These are phyloP conservation scores for Adansonia gregorii DNA, from an alignment of 441 rosid genomes.

Conservation along the genomic window DNA sequence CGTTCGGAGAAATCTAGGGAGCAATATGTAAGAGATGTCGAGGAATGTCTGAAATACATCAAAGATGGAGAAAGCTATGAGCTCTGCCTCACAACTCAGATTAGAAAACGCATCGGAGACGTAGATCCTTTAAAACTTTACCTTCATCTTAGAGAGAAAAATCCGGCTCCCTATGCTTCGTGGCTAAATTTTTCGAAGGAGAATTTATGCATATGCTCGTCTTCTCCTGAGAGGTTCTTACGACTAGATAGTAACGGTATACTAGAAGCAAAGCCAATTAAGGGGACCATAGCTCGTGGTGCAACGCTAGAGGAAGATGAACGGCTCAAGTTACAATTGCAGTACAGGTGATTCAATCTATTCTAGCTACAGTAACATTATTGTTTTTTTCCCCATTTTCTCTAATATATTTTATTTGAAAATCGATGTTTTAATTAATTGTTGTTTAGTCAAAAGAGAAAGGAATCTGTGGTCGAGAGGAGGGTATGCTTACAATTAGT, in stretches of 20 bases:
- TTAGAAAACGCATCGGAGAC: slow-evolving; percentile 53
- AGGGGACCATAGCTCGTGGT: slow-evolving; percentile 90
- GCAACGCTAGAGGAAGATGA: slow-evolving; percentile 69
- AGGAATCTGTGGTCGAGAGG: slow-evolving; percentile 13
- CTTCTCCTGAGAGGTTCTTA: slow-evolving; percentile 96
- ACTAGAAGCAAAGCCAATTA: slow-evolving; percentile 89
- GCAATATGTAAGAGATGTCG: slow-evolving; percentile 70
- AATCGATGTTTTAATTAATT: not conserved
- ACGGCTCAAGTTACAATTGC: slow-evolving; percentile 63
- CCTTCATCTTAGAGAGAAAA: slow-evolving; percentile 77
- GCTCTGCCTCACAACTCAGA: slow-evolving; percentile 89
- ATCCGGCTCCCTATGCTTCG: slow-evolving; percentile 95
- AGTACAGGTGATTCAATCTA: slow-evolving; percentile 61
- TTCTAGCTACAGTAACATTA: slow-evolving; percentile 3
- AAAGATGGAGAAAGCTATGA: slow-evolving; percentile 99
- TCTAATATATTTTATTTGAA: slow-evolving; percentile 1
- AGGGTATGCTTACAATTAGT: not conserved
- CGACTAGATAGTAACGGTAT: slow-evolving; percentile 66
- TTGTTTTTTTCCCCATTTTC: not conserved
- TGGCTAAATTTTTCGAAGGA: slow-evolving; percentile 88
- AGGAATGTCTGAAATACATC: slow-evolving; percentile 69
- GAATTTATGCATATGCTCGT: slow-evolving; percentile 72
- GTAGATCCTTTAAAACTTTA: slow-evolving; percentile 78
- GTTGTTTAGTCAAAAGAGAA: not conserved
- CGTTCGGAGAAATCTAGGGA: slow-evolving; percentile 64